Evolutionary conservation across 2,329 filamentous ascomycete genomes (phyloP), one percentile per base, ranked within the genome.

Genomic region (Fusarium algeriense): DNA sequence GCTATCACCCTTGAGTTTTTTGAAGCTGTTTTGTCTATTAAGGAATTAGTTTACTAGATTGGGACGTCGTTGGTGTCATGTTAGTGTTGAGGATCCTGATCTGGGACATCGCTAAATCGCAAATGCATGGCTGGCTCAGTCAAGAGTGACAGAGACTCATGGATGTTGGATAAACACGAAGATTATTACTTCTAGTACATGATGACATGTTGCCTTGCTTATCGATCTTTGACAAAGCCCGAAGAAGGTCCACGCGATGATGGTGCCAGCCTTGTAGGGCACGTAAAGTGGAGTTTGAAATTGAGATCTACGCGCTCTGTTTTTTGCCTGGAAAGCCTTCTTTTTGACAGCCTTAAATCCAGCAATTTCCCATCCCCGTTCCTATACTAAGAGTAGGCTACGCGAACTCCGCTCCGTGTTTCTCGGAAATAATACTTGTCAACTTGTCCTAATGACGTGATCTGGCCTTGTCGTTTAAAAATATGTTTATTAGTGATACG

Each of bases 331-430:
- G 12, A n/a, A 3, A 14, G 10, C 14, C 26, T 53, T 41, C 15
- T 20, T 14, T 5, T 2, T 23, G 23, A n/a, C n/a, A 12, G 35
- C 2, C 14, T 20, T 23, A 7, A 46, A 35, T 2, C 17, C 23
- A 12, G 7, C 3, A 2, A 23, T 10, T 10, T 2, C 9, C 20
- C 23, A 1, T 43, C 20, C 7, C 7, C 5, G 7, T 8, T 5
- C 9, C 2, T 7, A 28, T 6, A 28, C 9, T 6, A 19, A 2
- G 3, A 5, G 19, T 32, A 5, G 5, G 1, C 2, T 23, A 7
- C 7, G 4, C 13, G 7, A 2, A 35, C 8, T 5, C 0, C 1
- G 6, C 11, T 7, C 23, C 7, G 3, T 7, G 15, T 26, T 19
- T 26, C 3, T 9, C 19, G 12, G 17, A 2, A 15, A 11, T n/a